Percentiles rank a stretch among this genome's conserved stretches.
phyloP scores from a whole-genome alignment of 257 asterid genomes.

The Solanum okadae region DNA sequence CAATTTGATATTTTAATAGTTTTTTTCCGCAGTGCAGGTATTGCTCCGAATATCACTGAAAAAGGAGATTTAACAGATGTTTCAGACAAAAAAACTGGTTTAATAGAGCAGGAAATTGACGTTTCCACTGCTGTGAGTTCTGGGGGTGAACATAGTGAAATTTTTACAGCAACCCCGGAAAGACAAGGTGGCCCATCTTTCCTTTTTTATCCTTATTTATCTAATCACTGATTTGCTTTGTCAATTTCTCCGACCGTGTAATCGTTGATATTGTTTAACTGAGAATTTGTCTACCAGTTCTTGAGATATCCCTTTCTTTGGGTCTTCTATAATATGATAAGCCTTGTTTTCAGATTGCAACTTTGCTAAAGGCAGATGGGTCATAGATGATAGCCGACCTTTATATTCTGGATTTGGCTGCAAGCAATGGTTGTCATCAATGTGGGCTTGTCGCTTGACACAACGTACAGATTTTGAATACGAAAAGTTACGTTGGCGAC shows the following conservation, averaged over 20 bases:
- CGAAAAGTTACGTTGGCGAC: slow-evolving; percentile 79
- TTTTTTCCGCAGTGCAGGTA: slow-evolving; percentile 10
- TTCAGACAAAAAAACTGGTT: slow-evolving; percentile 16
- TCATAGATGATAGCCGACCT: slow-evolving; percentile 49
- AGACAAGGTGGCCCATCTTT: slow-evolving; percentile 23
- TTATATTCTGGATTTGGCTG: slow-evolving; percentile 83
- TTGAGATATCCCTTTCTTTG: neutral
- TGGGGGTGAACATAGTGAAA: slow-evolving; percentile 13
- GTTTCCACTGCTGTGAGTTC: slow-evolving; percentile 18
- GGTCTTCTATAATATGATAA: neutral
- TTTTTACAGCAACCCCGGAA: slow-evolving; percentile 6
- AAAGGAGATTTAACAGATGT: slow-evolving; percentile 22
- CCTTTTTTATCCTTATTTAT: neutral
- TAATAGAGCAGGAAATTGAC: slow-evolving; percentile 17
- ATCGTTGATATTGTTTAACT: neutral
- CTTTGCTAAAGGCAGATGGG: slow-evolving; percentile 84
- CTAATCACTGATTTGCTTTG: neutral
- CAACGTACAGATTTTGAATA: slow-evolving; percentile 85
- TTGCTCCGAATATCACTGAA: slow-evolving; percentile 8
- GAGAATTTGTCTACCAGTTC: neutral
- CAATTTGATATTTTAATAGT: neutral
- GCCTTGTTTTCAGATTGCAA: slow-evolving; percentile 41
- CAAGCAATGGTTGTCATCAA: slow-evolving; percentile 83
- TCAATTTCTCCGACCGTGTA: neutral
- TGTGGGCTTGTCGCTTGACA: slow-evolving; percentile 97